Base-by-base conservation (phyloP, 192 early-diverging fungal genomes). In the Coemansia sp. region DNA sequence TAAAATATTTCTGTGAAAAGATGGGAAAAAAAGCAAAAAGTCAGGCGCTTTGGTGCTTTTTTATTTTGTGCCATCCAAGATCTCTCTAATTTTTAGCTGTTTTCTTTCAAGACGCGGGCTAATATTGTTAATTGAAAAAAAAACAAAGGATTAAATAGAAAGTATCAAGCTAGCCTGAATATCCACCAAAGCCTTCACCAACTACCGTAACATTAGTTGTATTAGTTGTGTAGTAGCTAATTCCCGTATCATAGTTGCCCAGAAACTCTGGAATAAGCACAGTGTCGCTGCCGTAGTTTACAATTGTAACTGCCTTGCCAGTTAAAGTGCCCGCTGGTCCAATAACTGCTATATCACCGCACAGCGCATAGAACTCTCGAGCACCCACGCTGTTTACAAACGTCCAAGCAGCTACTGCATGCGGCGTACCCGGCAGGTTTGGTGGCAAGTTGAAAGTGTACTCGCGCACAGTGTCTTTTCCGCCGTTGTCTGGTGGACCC, bases 341-440 rank as follows among this genome's bases (percentile, higher is more conserved):
- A 43, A 54, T 62, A 55, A 75, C 69, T 10, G 45, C 49, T 1
- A 75, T 67, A 11, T 75, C 67, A 0, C 62, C 76, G 78, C 86
- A 69, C 66, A 64, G 57, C 53, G 60, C 63, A 50, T 74, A 74
- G 37, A 74, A 74, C 58, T 74, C 72, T 62, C 87, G 85, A 61
- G 86, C 86, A 8, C 84, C 87, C 37, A 75, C 56, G 4, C 83
- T 79, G 47, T 88, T 88, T 73, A 86, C 83, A 86, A 86, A 88
- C 17, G 86, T 63, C 86, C 84, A 87, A 35, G 79, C 75, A 53
- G 87, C 82, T 24, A 82, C 75, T 17, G 69, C 85, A 49, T 83
- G 84, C 55, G 82, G 77, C 14, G 64, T 62, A 37, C 52, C 59
- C 0, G 88, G 88, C 59, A 85, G 59, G 7, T 75, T 54, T 10